These are phyloP conservation scores for Suillus occidentalis DNA, from an alignment of 768 basidiomycete genomes.

Conservation along the genomic window DNA sequence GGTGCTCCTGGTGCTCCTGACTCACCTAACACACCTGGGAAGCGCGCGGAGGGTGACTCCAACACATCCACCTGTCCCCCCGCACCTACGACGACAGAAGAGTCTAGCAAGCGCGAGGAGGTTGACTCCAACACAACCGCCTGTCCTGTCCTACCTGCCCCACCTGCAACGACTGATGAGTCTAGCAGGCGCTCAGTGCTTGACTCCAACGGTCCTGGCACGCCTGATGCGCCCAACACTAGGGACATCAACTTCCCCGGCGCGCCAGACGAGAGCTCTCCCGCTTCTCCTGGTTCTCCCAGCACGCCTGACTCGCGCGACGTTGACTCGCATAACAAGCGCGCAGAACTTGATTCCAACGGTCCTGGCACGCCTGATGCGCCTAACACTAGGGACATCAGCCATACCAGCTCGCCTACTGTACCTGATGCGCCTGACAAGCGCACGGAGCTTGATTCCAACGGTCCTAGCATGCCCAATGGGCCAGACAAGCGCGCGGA, in stretches of 20 bases:
- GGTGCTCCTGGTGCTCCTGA: neutral
- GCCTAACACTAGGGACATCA: neutral
- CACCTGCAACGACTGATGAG: neutral
- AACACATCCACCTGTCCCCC: neutral
- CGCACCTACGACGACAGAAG: too few species aligned
- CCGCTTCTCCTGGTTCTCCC: neutral
- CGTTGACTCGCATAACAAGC: neutral
- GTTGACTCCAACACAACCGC: neutral
- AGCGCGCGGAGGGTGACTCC: neutral
- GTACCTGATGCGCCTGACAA: neutral
- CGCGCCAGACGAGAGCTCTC: neutral
- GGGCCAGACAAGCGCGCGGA: too few species aligned
- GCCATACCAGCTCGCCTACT: too few species aligned
- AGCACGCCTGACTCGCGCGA: neutral
- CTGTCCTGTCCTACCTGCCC: neutral
- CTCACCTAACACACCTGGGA: neutral
- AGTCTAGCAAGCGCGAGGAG: neutral
- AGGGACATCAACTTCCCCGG: neutral
- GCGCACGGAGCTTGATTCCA: neutral
- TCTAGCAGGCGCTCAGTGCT: neutral
- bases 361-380: neutral
- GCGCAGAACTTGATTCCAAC: neutral
- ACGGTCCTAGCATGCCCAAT: neutral
- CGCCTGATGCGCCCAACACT: neutral
- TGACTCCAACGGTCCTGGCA: neutral